phyloP scores from a whole-genome alignment of 2,329 filamentous ascomycete species.

The Colletotrichum nymphaeae region DNA sequence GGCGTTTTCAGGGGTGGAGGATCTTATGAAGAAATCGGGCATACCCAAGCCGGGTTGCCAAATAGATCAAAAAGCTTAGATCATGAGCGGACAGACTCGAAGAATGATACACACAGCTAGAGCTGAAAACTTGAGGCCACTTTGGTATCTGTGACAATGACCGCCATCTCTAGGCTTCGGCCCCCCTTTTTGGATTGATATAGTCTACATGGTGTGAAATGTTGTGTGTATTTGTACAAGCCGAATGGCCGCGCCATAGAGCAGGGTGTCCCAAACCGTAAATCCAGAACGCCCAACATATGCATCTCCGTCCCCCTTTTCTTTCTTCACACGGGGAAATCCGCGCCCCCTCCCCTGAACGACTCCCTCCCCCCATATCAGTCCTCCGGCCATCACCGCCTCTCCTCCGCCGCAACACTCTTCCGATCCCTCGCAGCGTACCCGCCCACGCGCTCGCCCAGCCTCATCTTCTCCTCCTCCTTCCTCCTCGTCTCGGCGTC shows the following conservation, averaged over 20 bases:
- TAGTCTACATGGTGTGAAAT: slow-evolving; percentile 29
- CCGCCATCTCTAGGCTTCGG: slow-evolving; percentile 9
- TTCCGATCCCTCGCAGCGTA: slow-evolving; percentile 54
- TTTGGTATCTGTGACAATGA: neutral
- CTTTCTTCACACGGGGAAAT: neutral
- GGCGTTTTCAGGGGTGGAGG: slow-evolving; percentile 18
- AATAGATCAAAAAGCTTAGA: slow-evolving; percentile 21
- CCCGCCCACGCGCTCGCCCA: slow-evolving; percentile 67
- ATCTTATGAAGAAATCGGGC: slow-evolving; percentile 3
- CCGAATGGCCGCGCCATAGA: slow-evolving; percentile 31
- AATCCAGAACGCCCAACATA: slow-evolving; percentile 34
- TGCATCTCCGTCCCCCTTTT: slow-evolving; percentile 19
- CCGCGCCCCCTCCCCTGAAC: neutral
- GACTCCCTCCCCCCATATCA: neutral
- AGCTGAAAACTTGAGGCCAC: slow-evolving; percentile 2
- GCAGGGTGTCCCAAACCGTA: slow-evolving; percentile 32
- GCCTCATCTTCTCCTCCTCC: slow-evolving; percentile 63
- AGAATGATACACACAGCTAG: neutral
- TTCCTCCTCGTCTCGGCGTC: slow-evolving; percentile 61
- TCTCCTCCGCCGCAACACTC: slow-evolving; percentile 33
- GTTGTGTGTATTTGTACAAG: slow-evolving; percentile 22
- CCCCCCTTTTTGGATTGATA: slow-evolving; percentile 15
- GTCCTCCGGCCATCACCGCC: neutral
- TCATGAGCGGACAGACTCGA: neutral
- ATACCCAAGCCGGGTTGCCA: neutral